A percentile compares a stretch with the other conserved stretches of the same genome.
phyloP scores from a whole-genome alignment of 805 yeast species.

The Lipomyces yamadae region DNA sequence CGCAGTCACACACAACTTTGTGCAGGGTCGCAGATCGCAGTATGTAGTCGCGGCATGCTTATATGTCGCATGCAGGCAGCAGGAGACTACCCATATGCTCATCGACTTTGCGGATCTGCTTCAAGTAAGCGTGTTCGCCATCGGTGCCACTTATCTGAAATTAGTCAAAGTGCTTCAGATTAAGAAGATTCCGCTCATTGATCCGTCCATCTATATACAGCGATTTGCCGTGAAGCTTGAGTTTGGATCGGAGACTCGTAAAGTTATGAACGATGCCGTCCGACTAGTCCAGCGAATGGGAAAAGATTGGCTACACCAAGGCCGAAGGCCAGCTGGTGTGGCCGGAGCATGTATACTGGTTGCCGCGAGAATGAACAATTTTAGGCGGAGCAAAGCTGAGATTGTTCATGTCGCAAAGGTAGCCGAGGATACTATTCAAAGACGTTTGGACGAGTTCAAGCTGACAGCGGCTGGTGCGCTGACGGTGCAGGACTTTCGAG shows the following conservation, averaged over 20 bases:
- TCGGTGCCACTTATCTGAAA: constrained; percentile 94
- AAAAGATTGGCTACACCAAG: constrained; percentile 94
- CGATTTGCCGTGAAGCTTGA: constrained; percentile 89
- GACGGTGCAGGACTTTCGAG: constrained; percentile 76
- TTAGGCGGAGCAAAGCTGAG: constrained; percentile 88
- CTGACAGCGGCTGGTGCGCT: constrained; percentile 73
- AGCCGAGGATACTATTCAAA: constrained; percentile 90
- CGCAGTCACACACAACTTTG: constrained; percentile 86
- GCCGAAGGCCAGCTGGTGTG: constrained; percentile 96
- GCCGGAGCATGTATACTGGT: constrained; percentile 94
- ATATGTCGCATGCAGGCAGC: constrained; percentile 91
- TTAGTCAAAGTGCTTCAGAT: constrained; percentile 87
- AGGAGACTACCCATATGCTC: constrained; percentile 90
- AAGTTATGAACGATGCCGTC: constrained; percentile 86
- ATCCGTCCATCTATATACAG: constrained; percentile 90
- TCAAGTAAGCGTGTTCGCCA: constrained; percentile 88
- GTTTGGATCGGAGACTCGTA: constrained; percentile 72
- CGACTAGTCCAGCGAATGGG: constrained; percentile 88
- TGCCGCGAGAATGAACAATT: constrained; percentile 97
- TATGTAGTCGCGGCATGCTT: constrained; percentile 94
- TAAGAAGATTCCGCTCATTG: constrained; percentile 80
- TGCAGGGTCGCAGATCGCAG: constrained; percentile 95
- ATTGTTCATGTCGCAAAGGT: constrained; percentile 94
- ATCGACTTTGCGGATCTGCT: constrained; percentile 91
- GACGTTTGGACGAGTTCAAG: constrained; percentile 85